Conservation (phyloP, 2,329 filamentous ascomycete species). For the Aspergillus sp. region DNA sequence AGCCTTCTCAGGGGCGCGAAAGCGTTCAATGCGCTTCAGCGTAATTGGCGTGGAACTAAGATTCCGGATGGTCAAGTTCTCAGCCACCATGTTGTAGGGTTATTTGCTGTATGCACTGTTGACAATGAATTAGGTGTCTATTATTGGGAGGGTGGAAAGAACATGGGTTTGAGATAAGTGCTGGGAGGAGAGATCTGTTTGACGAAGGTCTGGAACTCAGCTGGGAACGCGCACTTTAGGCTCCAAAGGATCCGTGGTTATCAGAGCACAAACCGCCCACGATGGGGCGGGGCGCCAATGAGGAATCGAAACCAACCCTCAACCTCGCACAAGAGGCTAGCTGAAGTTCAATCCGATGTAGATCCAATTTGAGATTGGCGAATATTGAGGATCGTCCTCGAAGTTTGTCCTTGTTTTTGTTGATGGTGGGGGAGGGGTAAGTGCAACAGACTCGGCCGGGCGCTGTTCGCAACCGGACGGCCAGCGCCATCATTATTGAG, state of each 20-base stretch:
- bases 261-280: constrained; percentile 5
- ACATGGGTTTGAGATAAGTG: background rate
- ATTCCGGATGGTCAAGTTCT: constrained; percentile 73
- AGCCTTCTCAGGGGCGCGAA: constrained; percentile 55
- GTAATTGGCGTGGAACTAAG: constrained; percentile 71
- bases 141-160: background rate
- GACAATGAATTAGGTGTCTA: background rate
- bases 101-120: background rate
- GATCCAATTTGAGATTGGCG: constrained; percentile 2
- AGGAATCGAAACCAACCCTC: background rate
- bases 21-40: constrained; percentile 72
- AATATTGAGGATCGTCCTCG: background rate
- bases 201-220: background rate
- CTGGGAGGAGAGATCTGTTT: background rate
- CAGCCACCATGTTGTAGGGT: constrained; percentile 33
- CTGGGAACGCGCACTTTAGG: background rate
- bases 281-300: constrained; percentile 5
- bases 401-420: background rate
- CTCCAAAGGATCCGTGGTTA: constrained; percentile 6
- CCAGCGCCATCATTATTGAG: background rate
- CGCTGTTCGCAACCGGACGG: background rate
- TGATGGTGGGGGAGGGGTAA: constrained; percentile 4
- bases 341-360: background rate
- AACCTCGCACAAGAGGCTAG: background rate
- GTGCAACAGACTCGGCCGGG: background rate